Evolutionary conservation across 2,329 filamentous ascomycete species (phyloP), one percentile per base, ranked within the genome.

Genomic region (Apiospora hydei): DNA sequence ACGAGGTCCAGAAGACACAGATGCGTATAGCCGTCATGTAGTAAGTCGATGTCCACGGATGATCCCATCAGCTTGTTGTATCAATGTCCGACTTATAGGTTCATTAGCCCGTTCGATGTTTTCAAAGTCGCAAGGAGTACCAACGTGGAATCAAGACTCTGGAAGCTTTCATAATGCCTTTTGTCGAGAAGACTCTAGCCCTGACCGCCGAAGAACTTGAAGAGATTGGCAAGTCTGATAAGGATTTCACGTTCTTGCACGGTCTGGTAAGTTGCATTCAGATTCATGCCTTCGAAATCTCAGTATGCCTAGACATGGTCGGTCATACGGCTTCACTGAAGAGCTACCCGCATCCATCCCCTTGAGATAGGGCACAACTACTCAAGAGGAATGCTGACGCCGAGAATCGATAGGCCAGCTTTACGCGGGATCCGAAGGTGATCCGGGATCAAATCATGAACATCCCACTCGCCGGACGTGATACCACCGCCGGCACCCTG

Each of bases 381-480:
- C n/a, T 14, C 10, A n/a, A 51, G n/a, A 51, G n/a, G 10, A 51
- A n/a, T 51, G 14, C 49, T 51, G 5, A 51, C 24, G 24, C 24
- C 21, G 21, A 26, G n/a, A 14, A 13, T 51, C 49, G 49, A 69
- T 87, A 96, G 13, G 92, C 92, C 21, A 86, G 86, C 18, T 91
- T 91, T 80, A 95, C 93, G 0, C 88, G 91, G 16, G 84, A 88
- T 71, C 83, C 83, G 0, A 86, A 86, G 10, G 86, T 92, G 14
- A 87, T 96, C 43, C 91, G 93, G n/a, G 93, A 95, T 80, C 93
- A 95, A 79, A 86, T 95, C 57, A 89, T 94, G 67, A 90, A 91
- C 11, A 87, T 95, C 14, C 87, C 96, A 1, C 86, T 94, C 14
- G 93, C 92, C 4, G 93, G 92, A 5, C 85, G 90, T 67, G 93